Evolutionary conservation across 768 basidiomycete genomes (phyloP).

Genomic region (Phaeolepiota aurea): DNA sequence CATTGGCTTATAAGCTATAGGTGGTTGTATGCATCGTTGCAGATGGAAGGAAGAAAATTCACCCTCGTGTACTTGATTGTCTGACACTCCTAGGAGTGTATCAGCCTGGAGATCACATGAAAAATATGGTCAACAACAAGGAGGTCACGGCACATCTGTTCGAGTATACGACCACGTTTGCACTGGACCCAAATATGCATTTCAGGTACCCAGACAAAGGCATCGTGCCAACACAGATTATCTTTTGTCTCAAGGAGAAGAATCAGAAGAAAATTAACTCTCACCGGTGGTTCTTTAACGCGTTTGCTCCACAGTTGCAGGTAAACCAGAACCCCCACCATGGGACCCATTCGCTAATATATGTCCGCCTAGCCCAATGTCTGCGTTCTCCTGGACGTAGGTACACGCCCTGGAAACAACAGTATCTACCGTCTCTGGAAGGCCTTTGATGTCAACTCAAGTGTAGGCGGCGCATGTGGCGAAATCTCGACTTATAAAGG

Average conservation of each 20-base stretch:
- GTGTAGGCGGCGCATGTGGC: conserved; percentile 94
- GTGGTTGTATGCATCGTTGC: conserved; percentile 91
- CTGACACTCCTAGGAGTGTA: conserved; percentile 91
- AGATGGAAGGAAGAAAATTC: conserved; percentile 76
- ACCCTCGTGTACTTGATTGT: conserved; percentile 81
- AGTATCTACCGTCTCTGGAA: conserved; percentile 96
- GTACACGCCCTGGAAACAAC: conserved; percentile 82
- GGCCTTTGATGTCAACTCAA: conserved; percentile 85
- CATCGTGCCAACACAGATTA: conserved; percentile 89
- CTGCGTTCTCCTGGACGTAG: conserved; percentile 89
- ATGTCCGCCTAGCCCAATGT: conserved; percentile 62
- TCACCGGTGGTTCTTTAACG: conserved; percentile 97
- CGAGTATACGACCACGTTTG: conserved; percentile 82
- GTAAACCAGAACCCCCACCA: conserved; percentile 24
- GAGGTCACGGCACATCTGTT: conserved; percentile 65
- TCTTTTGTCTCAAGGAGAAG: conserved; percentile 87
- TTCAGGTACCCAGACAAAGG: conserved; percentile 90
- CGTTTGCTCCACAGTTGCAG: conserved; percentile 76
- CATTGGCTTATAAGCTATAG: too few relatives aligned
- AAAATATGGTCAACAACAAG: conserved; percentile 37
- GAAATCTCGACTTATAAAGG: conserved; percentile 94
- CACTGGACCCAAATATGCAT: conserved; percentile 67
- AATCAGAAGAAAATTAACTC: conserved; percentile 98
- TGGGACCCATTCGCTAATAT: background rate
- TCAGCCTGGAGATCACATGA: conserved; percentile 53